phyloP scores from a whole-genome alignment of 164 flowering plant species.

The Tetrastigma voinierianum region DNA sequence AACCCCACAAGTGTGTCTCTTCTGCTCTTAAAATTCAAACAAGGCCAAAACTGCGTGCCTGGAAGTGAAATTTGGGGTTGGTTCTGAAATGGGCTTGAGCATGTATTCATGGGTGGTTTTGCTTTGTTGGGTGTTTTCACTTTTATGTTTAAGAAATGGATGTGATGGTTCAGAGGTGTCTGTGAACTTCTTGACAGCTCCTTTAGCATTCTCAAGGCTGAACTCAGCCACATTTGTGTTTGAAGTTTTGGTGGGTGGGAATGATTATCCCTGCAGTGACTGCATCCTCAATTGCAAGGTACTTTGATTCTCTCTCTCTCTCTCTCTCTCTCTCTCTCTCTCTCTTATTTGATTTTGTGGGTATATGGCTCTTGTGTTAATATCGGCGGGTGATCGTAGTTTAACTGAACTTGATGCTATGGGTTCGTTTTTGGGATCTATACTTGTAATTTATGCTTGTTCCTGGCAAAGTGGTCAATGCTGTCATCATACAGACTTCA shows the following conservation, averaged over 20 bases:
- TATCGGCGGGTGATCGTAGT: no score
- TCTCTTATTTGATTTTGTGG: slow-evolving; percentile 1
- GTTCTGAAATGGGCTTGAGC: slow-evolving; percentile 42
- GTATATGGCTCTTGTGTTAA: not conserved
- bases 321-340: not conserved
- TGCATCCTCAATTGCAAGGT: slow-evolving; percentile 83
- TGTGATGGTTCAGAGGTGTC: slow-evolving; percentile 39
- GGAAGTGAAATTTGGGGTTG: slow-evolving; percentile 11
- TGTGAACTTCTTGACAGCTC: slow-evolving; percentile 61
- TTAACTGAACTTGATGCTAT: no score
- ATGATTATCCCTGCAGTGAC: slow-evolving; percentile 37
- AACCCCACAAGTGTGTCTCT: slow-evolving; percentile 14
- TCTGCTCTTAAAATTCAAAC: slow-evolving; percentile 9
- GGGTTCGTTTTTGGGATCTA: no score
- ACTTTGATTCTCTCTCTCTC: slow-evolving; percentile 5
- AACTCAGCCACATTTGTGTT: slow-evolving; percentile 64
- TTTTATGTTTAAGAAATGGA: slow-evolving; percentile 27
- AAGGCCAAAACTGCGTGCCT: slow-evolving; percentile 2
- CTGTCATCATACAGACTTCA: no score
- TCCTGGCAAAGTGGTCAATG: no score
- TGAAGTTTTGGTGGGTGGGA: slow-evolving; percentile 43
- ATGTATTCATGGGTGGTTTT: slow-evolving; percentile 34
- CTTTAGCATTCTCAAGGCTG: slow-evolving; percentile 42
- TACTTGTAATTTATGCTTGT: no score
- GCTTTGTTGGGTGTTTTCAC: slow-evolving; percentile 40